phyloP scores from a whole-genome alignment of 805 yeast genomes.

The Diddensiella santjacobensis region DNA sequence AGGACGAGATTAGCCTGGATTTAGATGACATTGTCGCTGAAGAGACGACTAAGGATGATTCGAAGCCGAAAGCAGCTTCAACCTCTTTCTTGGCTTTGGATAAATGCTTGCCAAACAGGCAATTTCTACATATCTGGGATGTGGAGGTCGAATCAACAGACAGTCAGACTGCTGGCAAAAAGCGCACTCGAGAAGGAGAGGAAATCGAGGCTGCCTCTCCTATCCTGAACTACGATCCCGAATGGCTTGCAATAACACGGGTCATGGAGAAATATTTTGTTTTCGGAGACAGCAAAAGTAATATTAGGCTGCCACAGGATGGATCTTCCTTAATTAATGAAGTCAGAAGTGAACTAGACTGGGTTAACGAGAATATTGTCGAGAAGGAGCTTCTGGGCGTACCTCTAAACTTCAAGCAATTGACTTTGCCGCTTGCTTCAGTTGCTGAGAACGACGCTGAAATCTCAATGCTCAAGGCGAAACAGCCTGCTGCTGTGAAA shows the following conservation, averaged over 20 bases:
- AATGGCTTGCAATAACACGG: slow-evolving; percentile 36
- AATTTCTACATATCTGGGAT: slow-evolving; percentile 46
- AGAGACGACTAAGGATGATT: not conserved
- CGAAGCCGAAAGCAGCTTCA: slow-evolving; percentile 7
- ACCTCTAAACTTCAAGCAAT: slow-evolving; percentile 29
- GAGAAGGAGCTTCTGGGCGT: slow-evolving; percentile 23
- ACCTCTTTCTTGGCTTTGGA: slow-evolving; percentile 75
- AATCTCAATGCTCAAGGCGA: too few relatives aligned
- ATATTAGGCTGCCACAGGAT: not conserved
- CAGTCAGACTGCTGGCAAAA: slow-evolving; percentile 3
- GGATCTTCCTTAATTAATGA: slow-evolving; percentile 5
- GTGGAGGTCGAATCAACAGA: slow-evolving; percentile 36
- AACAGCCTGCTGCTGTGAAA: slow-evolving; percentile 17
- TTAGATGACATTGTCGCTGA: slow-evolving; percentile 7
- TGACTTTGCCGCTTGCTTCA: slow-evolving; percentile 3
- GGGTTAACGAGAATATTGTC: slow-evolving; percentile 32
- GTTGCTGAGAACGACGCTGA: not conserved
- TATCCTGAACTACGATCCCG: slow-evolving; percentile 32
- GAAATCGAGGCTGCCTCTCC: slow-evolving; percentile 5
- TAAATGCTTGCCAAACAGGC: slow-evolving; percentile 68
- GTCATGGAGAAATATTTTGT: slow-evolving; percentile 24
- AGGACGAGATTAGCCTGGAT: slow-evolving; percentile 23
- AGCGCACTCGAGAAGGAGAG: slow-evolving; percentile 7
- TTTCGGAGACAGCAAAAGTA: not conserved
- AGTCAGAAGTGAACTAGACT: slow-evolving; percentile 24